These are phyloP conservation scores for Scenedesmus sp. DNA, from an alignment of 163 green algal genomes.

Conservation along the genomic window DNA sequence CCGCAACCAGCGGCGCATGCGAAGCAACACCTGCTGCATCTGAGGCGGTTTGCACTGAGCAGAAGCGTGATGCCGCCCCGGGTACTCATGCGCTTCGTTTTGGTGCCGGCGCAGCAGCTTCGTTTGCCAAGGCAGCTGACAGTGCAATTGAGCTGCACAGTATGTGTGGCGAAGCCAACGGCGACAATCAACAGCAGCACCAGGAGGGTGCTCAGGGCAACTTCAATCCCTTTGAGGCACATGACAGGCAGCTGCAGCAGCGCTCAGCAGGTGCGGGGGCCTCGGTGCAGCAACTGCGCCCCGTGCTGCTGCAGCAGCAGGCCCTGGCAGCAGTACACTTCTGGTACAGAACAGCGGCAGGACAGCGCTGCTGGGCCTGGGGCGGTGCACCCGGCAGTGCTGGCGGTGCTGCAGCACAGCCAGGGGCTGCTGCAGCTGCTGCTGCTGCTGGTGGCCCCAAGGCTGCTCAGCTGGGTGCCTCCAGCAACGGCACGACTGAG, in stretches of 20 bases:
- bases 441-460: background rate
- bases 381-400: background rate
- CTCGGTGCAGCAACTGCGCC: background rate
- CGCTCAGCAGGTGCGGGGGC: background rate
- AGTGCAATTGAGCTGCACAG: conserved; percentile 34
- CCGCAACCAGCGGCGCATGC: background rate
- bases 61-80: no score
- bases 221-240: background rate
- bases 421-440: background rate
- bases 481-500: background rate
- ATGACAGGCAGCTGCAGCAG: conserved; percentile 1
- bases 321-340: background rate
- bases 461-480: background rate
- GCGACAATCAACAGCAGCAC: background rate
- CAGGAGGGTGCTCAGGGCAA: background rate
- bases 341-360: background rate
- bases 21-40: background rate
- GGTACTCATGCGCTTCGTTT: background rate
- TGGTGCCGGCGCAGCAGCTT: background rate
- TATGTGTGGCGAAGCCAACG: background rate
- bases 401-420: background rate
- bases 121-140: conserved; percentile 22
- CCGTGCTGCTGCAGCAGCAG: background rate
- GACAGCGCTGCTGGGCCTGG: background rate
- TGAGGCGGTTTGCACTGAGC: background rate